phyloP scores from a whole-genome alignment of 2,329 filamentous ascomycete species.

The Trichoderma lentiforme region DNA sequence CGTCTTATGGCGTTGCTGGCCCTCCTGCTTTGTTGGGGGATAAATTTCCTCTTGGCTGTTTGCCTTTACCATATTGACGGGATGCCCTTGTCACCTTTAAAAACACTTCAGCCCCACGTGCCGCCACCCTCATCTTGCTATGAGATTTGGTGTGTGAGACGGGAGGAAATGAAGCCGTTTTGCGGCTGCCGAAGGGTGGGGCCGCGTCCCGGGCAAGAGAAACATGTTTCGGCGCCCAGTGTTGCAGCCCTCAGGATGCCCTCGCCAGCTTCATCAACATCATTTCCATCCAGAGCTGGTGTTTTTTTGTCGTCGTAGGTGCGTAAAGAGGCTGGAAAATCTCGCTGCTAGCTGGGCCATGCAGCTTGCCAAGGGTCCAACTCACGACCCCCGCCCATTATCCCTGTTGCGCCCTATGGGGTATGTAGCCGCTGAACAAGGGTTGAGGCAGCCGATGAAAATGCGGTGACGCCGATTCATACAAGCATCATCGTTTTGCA shows the following conservation, averaged over 20 bases:
- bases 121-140: background rate
- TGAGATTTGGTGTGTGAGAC: background rate
- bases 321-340: background rate
- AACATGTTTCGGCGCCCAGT: background rate
- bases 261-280: background rate
- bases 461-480: constrained; percentile 16
- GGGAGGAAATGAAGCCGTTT: background rate
- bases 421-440: background rate
- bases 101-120: background rate
- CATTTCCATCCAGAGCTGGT: background rate
- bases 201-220: constrained; percentile 5
- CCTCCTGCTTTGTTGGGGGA: constrained; percentile 5
- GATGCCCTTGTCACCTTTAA: constrained; percentile 12
- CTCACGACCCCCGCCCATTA: background rate
- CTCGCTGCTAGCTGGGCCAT: background rate
- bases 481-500: background rate
- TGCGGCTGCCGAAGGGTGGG: constrained; percentile 5
- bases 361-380: constrained; percentile 12
- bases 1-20: constrained; percentile 3
- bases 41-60: background rate
- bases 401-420: constrained; percentile 14
- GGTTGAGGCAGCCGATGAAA: constrained; percentile 4
- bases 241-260: background rate
- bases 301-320: background rate
- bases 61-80: constrained; percentile 8